Evolutionary conservation across 2,329 filamentous ascomycete species (phyloP).

Genomic region (Coleophoma eucalyptorum): DNA sequence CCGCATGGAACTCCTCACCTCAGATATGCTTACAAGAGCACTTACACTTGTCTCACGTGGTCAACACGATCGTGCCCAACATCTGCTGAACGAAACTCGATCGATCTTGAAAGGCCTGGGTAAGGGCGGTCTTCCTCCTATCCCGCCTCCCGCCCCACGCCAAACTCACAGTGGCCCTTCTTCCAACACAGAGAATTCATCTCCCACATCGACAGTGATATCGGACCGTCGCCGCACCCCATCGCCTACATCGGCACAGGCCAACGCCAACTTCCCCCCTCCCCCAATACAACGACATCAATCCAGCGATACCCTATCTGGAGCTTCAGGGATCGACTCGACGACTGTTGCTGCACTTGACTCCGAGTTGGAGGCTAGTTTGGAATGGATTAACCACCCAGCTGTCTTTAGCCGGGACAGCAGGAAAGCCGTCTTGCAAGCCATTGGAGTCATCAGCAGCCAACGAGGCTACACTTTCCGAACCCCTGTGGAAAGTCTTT

Average conservation of each 20-base stretch:
- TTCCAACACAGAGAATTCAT: constrained; percentile 11
- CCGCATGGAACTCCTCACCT: constrained; percentile 95
- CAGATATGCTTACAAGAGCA: constrained; percentile 93
- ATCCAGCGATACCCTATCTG: constrained; percentile 45
- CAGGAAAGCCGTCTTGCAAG: constrained; percentile 91
- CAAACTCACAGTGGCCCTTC: constrained; percentile 13
- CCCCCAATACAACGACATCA: constrained; percentile 44
- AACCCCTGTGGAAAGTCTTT: constrained; percentile 82
- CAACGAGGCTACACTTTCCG: constrained; percentile 93
- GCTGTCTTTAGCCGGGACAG: constrained; percentile 92
- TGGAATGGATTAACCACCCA: constrained; percentile 98
- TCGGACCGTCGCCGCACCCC: constrained; percentile 33
- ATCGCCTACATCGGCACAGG: constrained; percentile 36
- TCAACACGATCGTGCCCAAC: constrained; percentile 90
- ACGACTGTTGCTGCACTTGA: constrained; percentile 83
- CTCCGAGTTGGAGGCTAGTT: constrained; percentile 79
- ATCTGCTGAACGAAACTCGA: constrained; percentile 86
- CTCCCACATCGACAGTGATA: constrained; percentile 21
- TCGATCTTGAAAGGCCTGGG: constrained; percentile 94
- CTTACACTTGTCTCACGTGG: constrained; percentile 86
- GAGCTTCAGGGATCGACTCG: constrained; percentile 74
- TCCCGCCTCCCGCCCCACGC: constrained; percentile 58
- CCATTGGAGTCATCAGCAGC: constrained; percentile 93
- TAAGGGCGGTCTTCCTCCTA: constrained; percentile 88
- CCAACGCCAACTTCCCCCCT: constrained; percentile 19